Conservation (phyloP, 257 asterid species). For the Thymus quinquecostatus region DNA sequence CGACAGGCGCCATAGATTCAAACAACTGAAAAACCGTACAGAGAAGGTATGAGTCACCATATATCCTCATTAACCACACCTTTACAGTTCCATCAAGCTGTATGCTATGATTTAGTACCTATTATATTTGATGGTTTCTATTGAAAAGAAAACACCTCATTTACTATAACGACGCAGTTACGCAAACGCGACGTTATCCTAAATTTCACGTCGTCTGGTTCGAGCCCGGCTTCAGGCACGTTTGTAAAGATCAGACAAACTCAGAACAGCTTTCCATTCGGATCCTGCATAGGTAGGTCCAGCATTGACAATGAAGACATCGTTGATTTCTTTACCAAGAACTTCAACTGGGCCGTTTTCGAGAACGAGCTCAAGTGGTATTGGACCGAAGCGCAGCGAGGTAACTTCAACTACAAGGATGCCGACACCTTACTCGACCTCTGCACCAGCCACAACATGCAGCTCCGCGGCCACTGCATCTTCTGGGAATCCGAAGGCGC, state of each 20-base stretch:
- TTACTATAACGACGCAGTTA: constrained; percentile 42
- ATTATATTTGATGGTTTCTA: not conserved
- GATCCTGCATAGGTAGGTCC: constrained; percentile 67
- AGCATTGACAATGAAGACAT: constrained; percentile 74
- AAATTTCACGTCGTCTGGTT: constrained; percentile 53
- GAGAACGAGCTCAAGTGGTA: constrained; percentile 88
- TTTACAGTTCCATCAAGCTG: too few species aligned
- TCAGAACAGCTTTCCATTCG: constrained; percentile 73
- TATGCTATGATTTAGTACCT: too few species aligned
- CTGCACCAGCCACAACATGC: constrained; percentile 57
- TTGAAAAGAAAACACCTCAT: not conserved
- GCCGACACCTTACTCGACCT: constrained; percentile 64
- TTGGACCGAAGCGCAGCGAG: constrained; percentile 80
- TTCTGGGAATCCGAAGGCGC: constrained; percentile 83
- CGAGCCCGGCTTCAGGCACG: constrained; percentile 46
- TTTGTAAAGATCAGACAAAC: constrained; percentile 59
- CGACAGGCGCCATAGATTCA: constrained; percentile 60
- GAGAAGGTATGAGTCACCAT: constrained; percentile 47
- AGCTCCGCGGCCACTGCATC: constrained; percentile 81
- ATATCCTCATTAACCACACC: too few species aligned
- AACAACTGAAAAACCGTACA: constrained; percentile 57
- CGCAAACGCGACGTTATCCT: constrained; percentile 73
- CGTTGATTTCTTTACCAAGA: constrained; percentile 59
- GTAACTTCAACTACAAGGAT: constrained; percentile 72
- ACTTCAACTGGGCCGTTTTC: constrained; percentile 85